phyloP scores from a whole-genome alignment of 2,329 filamentous ascomycete species.

The Fusarium azukiicola region DNA sequence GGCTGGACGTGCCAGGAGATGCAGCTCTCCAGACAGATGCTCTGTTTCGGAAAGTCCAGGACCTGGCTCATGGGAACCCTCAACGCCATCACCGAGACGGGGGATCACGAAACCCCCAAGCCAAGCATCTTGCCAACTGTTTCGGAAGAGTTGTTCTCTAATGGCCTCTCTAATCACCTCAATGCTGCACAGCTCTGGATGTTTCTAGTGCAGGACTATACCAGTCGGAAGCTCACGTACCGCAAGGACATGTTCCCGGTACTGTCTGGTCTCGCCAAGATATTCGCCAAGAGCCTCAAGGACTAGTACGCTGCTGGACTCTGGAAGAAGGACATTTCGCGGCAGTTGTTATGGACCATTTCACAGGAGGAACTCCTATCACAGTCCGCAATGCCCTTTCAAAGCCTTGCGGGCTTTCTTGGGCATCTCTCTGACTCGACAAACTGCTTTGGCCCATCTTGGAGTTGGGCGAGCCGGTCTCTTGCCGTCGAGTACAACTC shows the following conservation, averaged over 20 bases:
- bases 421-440: not conserved
- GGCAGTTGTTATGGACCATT: not conserved
- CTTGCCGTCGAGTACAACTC: constrained; percentile 4
- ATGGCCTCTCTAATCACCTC: not conserved
- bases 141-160: not conserved
- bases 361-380: not conserved
- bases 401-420: not conserved
- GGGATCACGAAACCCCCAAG: not conserved
- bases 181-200: constrained; percentile 2
- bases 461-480: constrained; percentile 4
- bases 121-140: not conserved
- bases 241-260: constrained; percentile 2
- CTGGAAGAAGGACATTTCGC: not conserved
- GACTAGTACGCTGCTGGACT: not conserved
- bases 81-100: not conserved
- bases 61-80: not conserved
- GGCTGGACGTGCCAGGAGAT: constrained; percentile 3
- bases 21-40: constrained; percentile 3
- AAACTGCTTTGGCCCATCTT: constrained; percentile 4
- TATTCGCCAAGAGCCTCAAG: constrained; percentile 4
- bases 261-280: not conserved
- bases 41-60: constrained; percentile 1
- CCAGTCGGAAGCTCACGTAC: not conserved
- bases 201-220: constrained; percentile 8
- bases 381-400: not conserved